Evolutionary conservation across 2,329 filamentous ascomycete genomes (phyloP).

Genomic region (Arthrobotrys sinensis): DNA sequence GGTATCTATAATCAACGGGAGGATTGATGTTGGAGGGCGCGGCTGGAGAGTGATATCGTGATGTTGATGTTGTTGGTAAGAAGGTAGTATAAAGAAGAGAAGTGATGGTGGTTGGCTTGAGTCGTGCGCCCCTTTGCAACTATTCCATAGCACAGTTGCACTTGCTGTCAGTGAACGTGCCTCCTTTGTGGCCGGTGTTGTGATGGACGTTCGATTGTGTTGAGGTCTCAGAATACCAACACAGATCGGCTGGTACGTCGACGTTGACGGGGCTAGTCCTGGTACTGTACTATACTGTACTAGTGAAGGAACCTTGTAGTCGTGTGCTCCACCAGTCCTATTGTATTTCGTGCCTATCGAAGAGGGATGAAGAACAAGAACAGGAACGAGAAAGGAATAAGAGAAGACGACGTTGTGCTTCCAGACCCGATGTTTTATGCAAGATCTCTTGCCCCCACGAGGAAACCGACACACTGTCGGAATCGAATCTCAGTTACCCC

Average conservation of each 20-base stretch:
- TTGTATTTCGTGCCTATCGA: conserved; percentile 2
- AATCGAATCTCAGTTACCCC: conserved; percentile 29
- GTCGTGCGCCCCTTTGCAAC: neutral
- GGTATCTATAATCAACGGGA: conserved; percentile 3
- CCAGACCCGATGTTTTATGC: conserved; percentile 34
- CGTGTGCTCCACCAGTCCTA: conserved; percentile 2
- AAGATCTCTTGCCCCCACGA: conserved; percentile 32
- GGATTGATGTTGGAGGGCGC: neutral
- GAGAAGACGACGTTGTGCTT: conserved; percentile 17
- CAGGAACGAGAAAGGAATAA: neutral
- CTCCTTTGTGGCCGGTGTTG: conserved; percentile 9
- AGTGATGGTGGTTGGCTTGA: conserved; percentile 8
- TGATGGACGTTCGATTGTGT: conserved; percentile 18
- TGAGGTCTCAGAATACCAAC: conserved; percentile 28
- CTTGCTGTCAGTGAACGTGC: neutral
- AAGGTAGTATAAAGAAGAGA: neutral
- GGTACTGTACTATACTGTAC: neutral
- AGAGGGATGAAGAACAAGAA: conserved; percentile 5
- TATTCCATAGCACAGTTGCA: neutral
- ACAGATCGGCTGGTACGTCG: neutral
- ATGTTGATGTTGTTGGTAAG: conserved; percentile 26
- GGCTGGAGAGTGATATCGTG: neutral
- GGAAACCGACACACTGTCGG: conserved; percentile 4
- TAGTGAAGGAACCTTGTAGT: neutral
- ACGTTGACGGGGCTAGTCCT: neutral